These are phyloP conservation scores for Verticillium longisporum DNA, from an alignment of 2,329 filamentous ascomycete genomes.

Conservation along the genomic window DNA sequence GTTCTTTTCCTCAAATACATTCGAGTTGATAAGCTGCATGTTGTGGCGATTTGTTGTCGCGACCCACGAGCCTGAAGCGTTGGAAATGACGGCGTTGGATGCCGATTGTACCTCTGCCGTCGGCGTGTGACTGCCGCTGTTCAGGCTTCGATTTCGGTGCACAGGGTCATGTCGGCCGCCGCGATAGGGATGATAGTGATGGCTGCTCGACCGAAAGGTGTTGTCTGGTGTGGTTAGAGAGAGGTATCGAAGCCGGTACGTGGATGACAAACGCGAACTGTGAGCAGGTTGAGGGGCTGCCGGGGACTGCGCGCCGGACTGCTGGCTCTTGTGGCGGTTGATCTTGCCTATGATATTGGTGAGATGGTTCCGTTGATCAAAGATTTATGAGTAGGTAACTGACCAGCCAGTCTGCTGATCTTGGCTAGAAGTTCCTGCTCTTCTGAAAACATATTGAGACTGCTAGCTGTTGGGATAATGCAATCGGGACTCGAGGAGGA, in stretches of 20 bases:
- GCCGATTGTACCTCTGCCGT: slow-evolving; percentile 17
- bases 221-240: slow-evolving; percentile 19
- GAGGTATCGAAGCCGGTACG: background rate
- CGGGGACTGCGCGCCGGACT: slow-evolving; percentile 31
- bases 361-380: slow-evolving; percentile 10
- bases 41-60: slow-evolving; percentile 69
- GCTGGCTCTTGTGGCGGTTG: slow-evolving; percentile 68
- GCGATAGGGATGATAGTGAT: slow-evolving; percentile 6
- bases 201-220: slow-evolving; percentile 20
- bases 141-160: slow-evolving; percentile 49
- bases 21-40: slow-evolving; percentile 70
- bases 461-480: background rate
- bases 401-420: slow-evolving; percentile 46
- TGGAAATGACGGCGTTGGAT: slow-evolving; percentile 24
- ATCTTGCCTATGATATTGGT: slow-evolving; percentile 56
- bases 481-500: too few relatives aligned
- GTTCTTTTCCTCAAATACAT: slow-evolving; percentile 68
- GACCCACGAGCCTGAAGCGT: slow-evolving; percentile 51
- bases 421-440: slow-evolving; percentile 46
- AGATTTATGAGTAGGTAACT: slow-evolving; percentile 10
- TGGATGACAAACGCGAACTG: slow-evolving; percentile 25
- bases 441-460: slow-evolving; percentile 34
- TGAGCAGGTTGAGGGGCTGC: slow-evolving; percentile 18
- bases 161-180: slow-evolving; percentile 17
- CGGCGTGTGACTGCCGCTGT: slow-evolving; percentile 16